Conservation (phyloP, 2,329 filamentous ascomycete genomes). For the Trichoderma aggressivum region DNA sequence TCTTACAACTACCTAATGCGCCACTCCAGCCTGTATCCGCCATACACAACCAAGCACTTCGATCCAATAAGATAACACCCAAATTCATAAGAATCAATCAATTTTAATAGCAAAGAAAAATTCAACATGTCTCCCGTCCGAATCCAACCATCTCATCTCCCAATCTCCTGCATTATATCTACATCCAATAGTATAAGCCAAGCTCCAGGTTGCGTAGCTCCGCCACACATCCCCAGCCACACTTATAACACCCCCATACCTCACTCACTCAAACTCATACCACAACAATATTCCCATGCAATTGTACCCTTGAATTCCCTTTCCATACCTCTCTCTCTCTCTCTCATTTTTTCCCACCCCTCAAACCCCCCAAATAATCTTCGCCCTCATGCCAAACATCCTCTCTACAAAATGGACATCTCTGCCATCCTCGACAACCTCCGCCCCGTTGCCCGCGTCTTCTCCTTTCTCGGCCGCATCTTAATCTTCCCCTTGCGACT, state of each 20-base stretch:
- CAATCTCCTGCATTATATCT: not conserved
- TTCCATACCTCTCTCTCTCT: not conserved
- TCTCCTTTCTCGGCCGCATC: conserved; percentile 25
- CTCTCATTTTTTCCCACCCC: not conserved
- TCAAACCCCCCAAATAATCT: not conserved
- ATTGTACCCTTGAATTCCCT: not conserved
- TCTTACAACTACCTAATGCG: no score
- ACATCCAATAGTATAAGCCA: not conserved
- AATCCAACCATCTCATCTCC: not conserved
- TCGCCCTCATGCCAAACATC: not conserved
- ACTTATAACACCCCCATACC: not conserved
- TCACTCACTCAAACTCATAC: not conserved
- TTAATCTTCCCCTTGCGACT: conserved; percentile 32
- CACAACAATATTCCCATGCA: not conserved
- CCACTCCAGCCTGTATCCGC: not conserved
- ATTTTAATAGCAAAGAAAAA: not conserved
- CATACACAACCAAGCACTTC: not conserved
- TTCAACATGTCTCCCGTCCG: not conserved
- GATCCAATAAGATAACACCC: not conserved
- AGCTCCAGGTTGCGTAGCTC: not conserved
- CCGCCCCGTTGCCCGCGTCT: conserved; percentile 27
- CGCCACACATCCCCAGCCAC: not conserved
- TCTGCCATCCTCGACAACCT: conserved; percentile 30
- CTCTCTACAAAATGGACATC: conserved; percentile 21
- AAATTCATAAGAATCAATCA: not conserved